Conservation (phyloP, 2,329 filamentous ascomycete species). For the Penicillium sp. region DNA sequence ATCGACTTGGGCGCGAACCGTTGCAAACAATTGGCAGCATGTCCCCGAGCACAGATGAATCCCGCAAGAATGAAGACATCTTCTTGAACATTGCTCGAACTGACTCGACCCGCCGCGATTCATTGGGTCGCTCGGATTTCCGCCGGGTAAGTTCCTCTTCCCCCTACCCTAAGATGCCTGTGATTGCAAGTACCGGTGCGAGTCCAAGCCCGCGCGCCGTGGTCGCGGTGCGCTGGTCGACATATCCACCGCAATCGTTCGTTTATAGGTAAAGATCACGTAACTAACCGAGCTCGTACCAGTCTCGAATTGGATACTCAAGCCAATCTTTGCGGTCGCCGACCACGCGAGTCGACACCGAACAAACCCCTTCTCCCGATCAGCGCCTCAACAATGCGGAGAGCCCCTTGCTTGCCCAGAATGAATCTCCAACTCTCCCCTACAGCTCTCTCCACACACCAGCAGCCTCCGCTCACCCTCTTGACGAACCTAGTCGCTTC, state of each 20-base stretch:
- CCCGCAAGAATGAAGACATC: conserved; percentile 48
- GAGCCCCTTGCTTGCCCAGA: conserved; percentile 40
- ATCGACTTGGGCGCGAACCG: conserved; percentile 24
- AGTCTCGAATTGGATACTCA: conserved; percentile 46
- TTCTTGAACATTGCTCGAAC: conserved; percentile 53
- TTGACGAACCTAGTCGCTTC: conserved; percentile 42
- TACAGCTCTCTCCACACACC: conserved; percentile 33
- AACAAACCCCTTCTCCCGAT: conserved; percentile 44
- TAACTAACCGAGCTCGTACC: conserved; percentile 25
- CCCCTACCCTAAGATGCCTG: neutral
- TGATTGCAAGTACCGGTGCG: neutral
- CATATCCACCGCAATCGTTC: neutral
- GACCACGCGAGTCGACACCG: conserved; percentile 31
- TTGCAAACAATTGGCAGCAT: conserved; percentile 35
- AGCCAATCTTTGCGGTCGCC: conserved; percentile 40
- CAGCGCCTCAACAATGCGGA: conserved; percentile 38
- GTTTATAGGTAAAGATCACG: neutral
- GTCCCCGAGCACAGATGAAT: conserved; percentile 42
- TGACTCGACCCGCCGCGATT: conserved; percentile 43
- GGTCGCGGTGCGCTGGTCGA: neutral
- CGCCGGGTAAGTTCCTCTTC: conserved; percentile 39
- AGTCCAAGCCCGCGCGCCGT: too few species aligned
- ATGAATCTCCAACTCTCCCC: conserved; percentile 35
- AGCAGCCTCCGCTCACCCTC: conserved; percentile 42
- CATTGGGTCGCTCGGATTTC: conserved; percentile 42